These are phyloP conservation scores for Conringia planisiliqua DNA, from an alignment of 345 rosid species.

Conservation along the genomic window DNA sequence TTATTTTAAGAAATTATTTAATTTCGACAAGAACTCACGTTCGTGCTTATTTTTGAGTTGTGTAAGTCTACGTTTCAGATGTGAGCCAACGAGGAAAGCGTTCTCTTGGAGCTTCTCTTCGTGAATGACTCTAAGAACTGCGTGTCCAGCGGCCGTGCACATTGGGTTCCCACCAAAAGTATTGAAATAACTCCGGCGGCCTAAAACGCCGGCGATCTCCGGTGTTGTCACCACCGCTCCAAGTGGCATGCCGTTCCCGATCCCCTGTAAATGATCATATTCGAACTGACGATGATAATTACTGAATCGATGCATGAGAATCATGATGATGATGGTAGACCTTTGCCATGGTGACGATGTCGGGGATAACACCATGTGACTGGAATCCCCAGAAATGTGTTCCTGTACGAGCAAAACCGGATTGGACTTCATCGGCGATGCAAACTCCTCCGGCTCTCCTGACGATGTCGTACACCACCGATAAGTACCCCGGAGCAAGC, in stretches of 20 bases:
- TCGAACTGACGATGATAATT: neutral
- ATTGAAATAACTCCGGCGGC: constrained; percentile 73
- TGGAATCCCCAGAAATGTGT: constrained; percentile 86
- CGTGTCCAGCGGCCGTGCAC: constrained; percentile 79
- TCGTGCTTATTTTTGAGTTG: constrained; percentile 63
- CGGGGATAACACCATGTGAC: constrained; percentile 78
- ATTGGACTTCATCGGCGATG: constrained; percentile 89
- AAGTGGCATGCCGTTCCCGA: constrained; percentile 89
- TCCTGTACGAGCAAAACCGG: constrained; percentile 80
- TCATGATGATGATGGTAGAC: constrained; percentile 27
- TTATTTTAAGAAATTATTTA: neutral
- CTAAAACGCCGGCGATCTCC: constrained; percentile 73
- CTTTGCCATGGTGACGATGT: constrained; percentile 97
- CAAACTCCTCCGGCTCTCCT: constrained; percentile 83
- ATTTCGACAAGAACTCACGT: constrained; percentile 37
- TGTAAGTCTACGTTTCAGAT: constrained; percentile 59
- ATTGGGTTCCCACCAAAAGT: constrained; percentile 91
- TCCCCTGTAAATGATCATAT: constrained; percentile 45
- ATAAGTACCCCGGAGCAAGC: constrained; percentile 85
- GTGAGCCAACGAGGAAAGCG: constrained; percentile 67
- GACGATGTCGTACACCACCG: constrained; percentile 55
- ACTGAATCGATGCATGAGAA: neutral
- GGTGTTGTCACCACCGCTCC: constrained; percentile 95
- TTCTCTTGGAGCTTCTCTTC: constrained; percentile 83
- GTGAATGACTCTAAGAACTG: constrained; percentile 72